Evolutionary conservation across 2,329 filamentous ascomycete genomes (phyloP), one percentile per base, ranked within the genome.

Genomic region (Pyricularia sp.): DNA sequence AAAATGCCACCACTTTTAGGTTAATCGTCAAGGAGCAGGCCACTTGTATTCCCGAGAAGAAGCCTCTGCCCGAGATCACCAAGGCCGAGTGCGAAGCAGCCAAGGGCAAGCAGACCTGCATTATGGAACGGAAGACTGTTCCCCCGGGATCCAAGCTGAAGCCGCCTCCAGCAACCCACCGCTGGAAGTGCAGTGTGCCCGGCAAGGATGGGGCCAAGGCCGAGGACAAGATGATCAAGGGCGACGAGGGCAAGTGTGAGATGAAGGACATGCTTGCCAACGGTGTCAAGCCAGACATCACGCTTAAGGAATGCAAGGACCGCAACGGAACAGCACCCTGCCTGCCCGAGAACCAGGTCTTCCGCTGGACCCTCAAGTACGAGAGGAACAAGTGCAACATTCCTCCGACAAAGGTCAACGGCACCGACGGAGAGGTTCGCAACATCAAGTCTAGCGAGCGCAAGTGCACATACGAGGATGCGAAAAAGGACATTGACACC

Each of bases 201-300:
- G 58, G n/a, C n/a, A 61, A 23, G 25, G 25, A 61, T 17, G 58
- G 58, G 3, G 25, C n/a, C 58, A 61, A 61, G 58, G 58, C 58
- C 58, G 58, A 61, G 58, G 58, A 61, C 23, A 61, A 61, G 58
- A 61, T 61, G 58, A 61, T 61, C 58, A 61, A 61, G 58, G 58
- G 58, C 58, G 58, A 61, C 23, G 58, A 61, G 25, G 58, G 58
- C n/a, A 61, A 61, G 58, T 61, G 58, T n/a, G 58, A 61, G 25
- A 25, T 61, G n/a, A 61, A 61, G 58, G 58, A 61, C 23, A 61
- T 61, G 58, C 58, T 61, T 6, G n/a, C 17, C 58, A 61, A 61
- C 10, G 58, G 58, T 23, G n/a, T 25, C 6, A 61, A 61, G 58
- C n/a, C 23, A 11, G 58, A 61, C 58, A 61, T 61, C 23, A 4